A percentile compares a stretch with the other conserved stretches of the same genome.
Conservation (phyloP, 257 asterid genomes). For the Haberlea rhodopensis region DNA sequence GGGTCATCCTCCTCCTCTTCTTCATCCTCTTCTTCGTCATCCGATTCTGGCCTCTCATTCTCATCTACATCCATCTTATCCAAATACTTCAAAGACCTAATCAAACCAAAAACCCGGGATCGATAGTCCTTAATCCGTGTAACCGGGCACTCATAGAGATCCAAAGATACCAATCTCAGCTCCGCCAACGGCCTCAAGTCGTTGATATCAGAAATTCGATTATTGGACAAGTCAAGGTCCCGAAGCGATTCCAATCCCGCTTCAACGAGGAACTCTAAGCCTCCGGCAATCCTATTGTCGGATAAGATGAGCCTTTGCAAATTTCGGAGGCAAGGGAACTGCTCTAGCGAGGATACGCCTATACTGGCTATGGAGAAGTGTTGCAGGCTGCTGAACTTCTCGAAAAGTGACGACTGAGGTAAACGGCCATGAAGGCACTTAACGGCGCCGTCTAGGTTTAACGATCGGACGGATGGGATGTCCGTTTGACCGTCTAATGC, state of each 20-base stretch:
- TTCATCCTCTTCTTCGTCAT: constrained; percentile 76
- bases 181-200: constrained; percentile 83
- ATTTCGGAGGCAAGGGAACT: constrained; percentile 69
- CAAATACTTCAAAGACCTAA: constrained; percentile 71
- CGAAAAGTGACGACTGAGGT: constrained; percentile 85
- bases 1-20: constrained; percentile 83
- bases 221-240: constrained; percentile 94
- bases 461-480: constrained; percentile 55
- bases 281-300: constrained; percentile 87
- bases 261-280: constrained; percentile 69
- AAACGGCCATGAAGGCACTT: constrained; percentile 92
- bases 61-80: constrained; percentile 97
- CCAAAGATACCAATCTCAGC: constrained; percentile 73
- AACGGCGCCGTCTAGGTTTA: constrained; percentile 88
- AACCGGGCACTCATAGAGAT: constrained; percentile 92
- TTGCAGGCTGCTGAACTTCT: constrained; percentile 75
- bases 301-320: constrained; percentile 78
- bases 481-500: constrained; percentile 88
- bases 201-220: constrained; percentile 68
- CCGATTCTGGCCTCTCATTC: constrained; percentile 91
- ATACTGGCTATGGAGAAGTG: constrained; percentile 84
- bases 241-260: constrained; percentile 71
- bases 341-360: constrained; percentile 82
- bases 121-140: constrained; percentile 85
- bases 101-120: constrained; percentile 81